Conservation (phyloP, 805 yeast species). For the Yamadazyma insecticola region DNA sequence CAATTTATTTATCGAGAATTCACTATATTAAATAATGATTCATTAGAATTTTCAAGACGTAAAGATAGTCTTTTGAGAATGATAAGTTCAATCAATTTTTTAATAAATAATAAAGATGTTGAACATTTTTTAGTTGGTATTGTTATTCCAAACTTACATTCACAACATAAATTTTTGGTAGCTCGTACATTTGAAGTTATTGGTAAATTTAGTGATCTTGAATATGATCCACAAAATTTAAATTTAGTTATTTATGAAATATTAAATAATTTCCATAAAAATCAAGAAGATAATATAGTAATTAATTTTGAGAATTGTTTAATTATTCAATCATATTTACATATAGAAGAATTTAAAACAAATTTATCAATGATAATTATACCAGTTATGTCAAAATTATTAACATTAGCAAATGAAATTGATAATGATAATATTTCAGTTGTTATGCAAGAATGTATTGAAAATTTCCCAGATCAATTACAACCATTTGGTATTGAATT, state of each 20-base stretch:
- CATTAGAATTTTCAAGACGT: constrained; percentile 45
- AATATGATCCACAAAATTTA: constrained; percentile 34
- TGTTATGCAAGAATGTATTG: constrained; percentile 95
- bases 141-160: constrained; percentile 68
- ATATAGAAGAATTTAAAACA: constrained; percentile 59
- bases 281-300: constrained; percentile 45
- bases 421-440: constrained; percentile 85
- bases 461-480: constrained; percentile 77
- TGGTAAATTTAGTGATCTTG: constrained; percentile 59
- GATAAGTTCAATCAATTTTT: constrained; percentile 64
- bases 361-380: constrained; percentile 66
- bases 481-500: constrained; percentile 71
- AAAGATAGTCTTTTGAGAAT: constrained; percentile 79
- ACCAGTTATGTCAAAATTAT: constrained; percentile 75
- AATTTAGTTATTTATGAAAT: constrained; percentile 30
- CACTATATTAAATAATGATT: constrained; percentile 19
- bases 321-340: constrained; percentile 76
- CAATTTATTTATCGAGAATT: constrained; percentile 55
- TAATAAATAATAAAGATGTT: constrained; percentile 46
- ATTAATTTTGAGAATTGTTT: constrained; percentile 80
- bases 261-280: constrained; percentile 20
- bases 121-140: constrained; percentile 60
- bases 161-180: constrained; percentile 61
- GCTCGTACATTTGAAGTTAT: constrained; percentile 70
- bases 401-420: constrained; percentile 70